Evolutionary conservation across 306 rosid genomes (phyloP), one percentile per base, ranked within the genome.

Genomic region (Alnus glutinosa): DNA sequence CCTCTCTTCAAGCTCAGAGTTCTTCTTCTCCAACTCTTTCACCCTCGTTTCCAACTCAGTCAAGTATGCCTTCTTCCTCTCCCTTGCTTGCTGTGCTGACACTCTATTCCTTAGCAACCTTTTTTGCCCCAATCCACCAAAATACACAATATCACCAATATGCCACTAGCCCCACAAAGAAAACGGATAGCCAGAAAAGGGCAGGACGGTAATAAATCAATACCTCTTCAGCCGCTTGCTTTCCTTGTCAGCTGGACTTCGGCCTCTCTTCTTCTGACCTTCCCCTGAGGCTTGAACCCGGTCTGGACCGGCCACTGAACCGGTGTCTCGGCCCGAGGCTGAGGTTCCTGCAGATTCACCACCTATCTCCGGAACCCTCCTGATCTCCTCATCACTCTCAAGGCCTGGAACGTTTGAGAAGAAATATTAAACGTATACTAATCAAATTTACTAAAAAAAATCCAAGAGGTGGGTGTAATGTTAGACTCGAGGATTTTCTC

Each of bases 1-100:
- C 76, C 79, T 95, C 85, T 93, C 99, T 75, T 91, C 90, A 49
- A 91, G 88, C 87, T 93, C 98, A 12, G 96, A 85, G 70, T 95
- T 95, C 85, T 91, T 92, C 79, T 81, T 84, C 89, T 93, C 98
- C 79, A 91, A 88, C 64, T 93, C 93, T 64, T 85, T 86, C 32
- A 93, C 97, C 74, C 83, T 84, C 9, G 82, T 79, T 89, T 95
- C 98, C 93, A 95, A 87, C 54, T 93, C 99, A 74, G 10, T 85
- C 87, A 95, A 82, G 80, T 95, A 93, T 2, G 92, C 98, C 86
- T 95, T 95, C 84, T 93, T 95, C 81, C 96, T 93, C 84, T 95
- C 99, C 87, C 99, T 91, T 75, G 99, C 99, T 85, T 90, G 99
- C 77, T 95, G 99, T 66, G 99, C 98, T 32, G 99, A 95, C 73